Evolutionary conservation across 345 rosid genomes (phyloP), one percentile per base, ranked within the genome.

Genomic region (Draba incana): DNA sequence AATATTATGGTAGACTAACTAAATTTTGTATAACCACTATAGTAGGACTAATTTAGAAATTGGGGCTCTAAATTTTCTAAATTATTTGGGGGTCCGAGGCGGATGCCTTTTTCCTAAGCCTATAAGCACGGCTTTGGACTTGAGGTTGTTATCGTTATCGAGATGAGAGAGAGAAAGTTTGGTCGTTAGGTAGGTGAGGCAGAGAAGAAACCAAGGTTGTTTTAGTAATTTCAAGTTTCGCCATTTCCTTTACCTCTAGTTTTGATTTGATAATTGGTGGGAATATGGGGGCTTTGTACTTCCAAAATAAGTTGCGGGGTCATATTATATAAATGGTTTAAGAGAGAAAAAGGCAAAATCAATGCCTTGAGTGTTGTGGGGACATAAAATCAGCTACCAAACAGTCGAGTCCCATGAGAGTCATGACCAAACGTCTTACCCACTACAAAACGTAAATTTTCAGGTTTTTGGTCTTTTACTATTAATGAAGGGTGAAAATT

Each of bases 161-260:
- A 92, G 85, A 76, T 77, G 83, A 62, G 96, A 87, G 65, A 92
- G 92, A 69, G 47, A 84, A 88, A 12, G 71, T 67, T 64, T 85
- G 92, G 54, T 82, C 79, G 47, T 75, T 68, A 35, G 38, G 89
- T 16, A 62, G 64, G 4, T 78, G 27, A 0, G 89, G 67, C 44
- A 92, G n/a, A 27, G n/a, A n/a, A n/a, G 79, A 71, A 92, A 92
- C 69, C 2, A 63, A 63, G 67, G 80, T 23, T 56, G 80, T 89
- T 66, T 81, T 86, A 0, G 62, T 58, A 78, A 84, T 71, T 67
- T 80, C 76, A 10, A 89, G 79, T 71, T 12, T 62, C 13, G 65
- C 74, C 78, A 75, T 65, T n/a, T 9, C 24, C n/a, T n/a, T 30
- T 12, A 30, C 30, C 35, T 31, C 35, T 48, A 4, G 31, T 46